These are phyloP conservation scores for Ophiosphaerella korrae DNA, from an alignment of 2,329 filamentous ascomycete genomes.

Conservation along the genomic window DNA sequence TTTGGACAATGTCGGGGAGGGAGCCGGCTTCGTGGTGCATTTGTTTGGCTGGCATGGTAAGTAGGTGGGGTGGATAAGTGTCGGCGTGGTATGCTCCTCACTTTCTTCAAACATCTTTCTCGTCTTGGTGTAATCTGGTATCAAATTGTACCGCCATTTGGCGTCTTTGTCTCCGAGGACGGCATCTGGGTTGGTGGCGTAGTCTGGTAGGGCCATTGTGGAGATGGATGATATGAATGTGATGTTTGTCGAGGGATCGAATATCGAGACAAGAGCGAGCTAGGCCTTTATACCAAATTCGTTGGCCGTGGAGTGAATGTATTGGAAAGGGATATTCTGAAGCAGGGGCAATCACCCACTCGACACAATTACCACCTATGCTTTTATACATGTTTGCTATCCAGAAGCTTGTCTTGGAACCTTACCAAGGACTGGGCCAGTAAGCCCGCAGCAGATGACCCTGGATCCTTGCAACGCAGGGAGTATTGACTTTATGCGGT, in stretches of 20 bases:
- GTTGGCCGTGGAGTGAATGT: too few species aligned
- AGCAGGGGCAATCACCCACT: too few species aligned
- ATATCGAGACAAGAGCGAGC: too few species aligned
- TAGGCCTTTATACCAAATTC: too few species aligned
- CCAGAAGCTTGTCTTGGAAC: background rate
- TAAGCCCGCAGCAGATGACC: constrained; percentile 10
- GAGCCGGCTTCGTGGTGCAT: constrained; percentile 61
- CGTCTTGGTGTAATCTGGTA: constrained; percentile 69
- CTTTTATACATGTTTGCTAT: constrained; percentile 14
- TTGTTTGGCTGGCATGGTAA: constrained; percentile 58
- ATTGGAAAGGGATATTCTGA: too few species aligned
- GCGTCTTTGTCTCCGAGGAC: constrained; percentile 60
- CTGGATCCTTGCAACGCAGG: constrained; percentile 9
- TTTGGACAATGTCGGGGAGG: constrained; percentile 67
- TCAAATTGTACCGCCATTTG: constrained; percentile 64
- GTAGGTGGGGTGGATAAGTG: background rate
- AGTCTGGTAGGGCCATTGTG: constrained; percentile 58
- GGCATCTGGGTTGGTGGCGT: constrained; percentile 63
- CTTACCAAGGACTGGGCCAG: background rate
- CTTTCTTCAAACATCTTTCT: constrained; percentile 64
- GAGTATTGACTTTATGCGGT: constrained; percentile 7
- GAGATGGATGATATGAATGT: background rate
- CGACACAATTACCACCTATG: background rate
- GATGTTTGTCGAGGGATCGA: too few species aligned
- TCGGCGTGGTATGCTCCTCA: constrained; percentile 41